These are phyloP conservation scores for Calonectria crousiana DNA, from an alignment of 2,329 filamentous ascomycete genomes.

Conservation along the genomic window DNA sequence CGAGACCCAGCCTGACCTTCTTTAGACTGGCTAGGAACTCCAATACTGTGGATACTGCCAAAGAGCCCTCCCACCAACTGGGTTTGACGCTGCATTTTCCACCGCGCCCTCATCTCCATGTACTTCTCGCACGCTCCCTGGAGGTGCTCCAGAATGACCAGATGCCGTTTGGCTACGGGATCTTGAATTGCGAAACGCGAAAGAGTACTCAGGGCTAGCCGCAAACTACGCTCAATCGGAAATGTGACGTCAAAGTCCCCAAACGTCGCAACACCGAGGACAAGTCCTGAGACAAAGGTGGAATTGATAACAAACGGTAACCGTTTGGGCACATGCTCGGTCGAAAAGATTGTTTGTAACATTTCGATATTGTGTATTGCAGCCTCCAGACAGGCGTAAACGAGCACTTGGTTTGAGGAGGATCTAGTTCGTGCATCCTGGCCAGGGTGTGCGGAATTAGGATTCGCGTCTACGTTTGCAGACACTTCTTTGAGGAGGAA, in stretches of 20 bases:
- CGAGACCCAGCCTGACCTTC: neutral
- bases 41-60: constrained; percentile 39
- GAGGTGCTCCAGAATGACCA: constrained; percentile 40
- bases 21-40: constrained; percentile 21
- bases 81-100: constrained; percentile 40
- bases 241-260: constrained; percentile 56
- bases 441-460: constrained; percentile 29
- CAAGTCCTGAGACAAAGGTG: constrained; percentile 58
- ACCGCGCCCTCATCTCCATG: constrained; percentile 35
- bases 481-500: constrained; percentile 49
- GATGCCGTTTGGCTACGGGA: constrained; percentile 37
- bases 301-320: constrained; percentile 60
- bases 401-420: constrained; percentile 42
- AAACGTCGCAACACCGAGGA: constrained; percentile 58
- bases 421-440: constrained; percentile 17
- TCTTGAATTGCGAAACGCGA: constrained; percentile 36
- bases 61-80: constrained; percentile 41
- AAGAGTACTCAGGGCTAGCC: constrained; percentile 38
- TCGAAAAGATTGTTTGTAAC: constrained; percentile 50
- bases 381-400: constrained; percentile 51
- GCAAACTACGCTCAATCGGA: constrained; percentile 45
- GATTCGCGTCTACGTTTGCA: constrained; percentile 36
- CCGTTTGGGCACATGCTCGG: constrained; percentile 52
- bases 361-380: constrained; percentile 53
- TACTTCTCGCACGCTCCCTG: constrained; percentile 40